These are phyloP conservation scores for Citrus cavaleriei DNA, from an alignment of 345 rosid species.

Conservation along the genomic window DNA sequence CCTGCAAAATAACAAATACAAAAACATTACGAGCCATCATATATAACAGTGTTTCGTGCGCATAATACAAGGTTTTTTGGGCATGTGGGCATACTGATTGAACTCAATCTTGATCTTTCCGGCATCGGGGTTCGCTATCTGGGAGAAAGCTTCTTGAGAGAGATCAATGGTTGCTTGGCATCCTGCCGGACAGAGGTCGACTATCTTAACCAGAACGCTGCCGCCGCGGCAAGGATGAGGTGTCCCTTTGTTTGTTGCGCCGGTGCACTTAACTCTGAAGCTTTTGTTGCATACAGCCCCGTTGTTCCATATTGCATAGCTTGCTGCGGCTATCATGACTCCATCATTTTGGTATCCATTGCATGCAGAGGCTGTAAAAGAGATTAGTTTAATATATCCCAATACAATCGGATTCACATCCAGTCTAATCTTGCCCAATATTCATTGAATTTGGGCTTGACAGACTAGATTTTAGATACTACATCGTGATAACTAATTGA, in stretches of 20 bases:
- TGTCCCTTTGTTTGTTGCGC: neutral
- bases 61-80: neutral
- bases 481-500: too few species aligned
- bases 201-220: constrained; percentile 6
- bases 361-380: constrained; percentile 20
- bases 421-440: too few species aligned
- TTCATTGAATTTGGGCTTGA: too few species aligned
- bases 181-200: constrained; percentile 4
- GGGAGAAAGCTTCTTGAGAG: constrained; percentile 30
- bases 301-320: constrained; percentile 5
- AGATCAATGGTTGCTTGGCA: constrained; percentile 29
- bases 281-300: constrained; percentile 14
- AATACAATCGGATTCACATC: too few species aligned
- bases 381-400: neutral
- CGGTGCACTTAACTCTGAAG: constrained; percentile 11
- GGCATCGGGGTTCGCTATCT: constrained; percentile 32
- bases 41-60: neutral
- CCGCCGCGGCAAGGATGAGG: constrained; percentile 17
- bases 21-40: neutral
- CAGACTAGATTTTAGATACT: too few species aligned
- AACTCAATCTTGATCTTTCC: constrained; percentile 33
- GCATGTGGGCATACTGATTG: constrained; percentile 13
- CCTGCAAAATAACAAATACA: neutral
- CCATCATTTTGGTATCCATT: constrained; percentile 7
- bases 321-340: constrained; percentile 13